Evolutionary conservation across 805 yeast genomes (phyloP).

Genomic region (Diddensiella caesifluorescens): DNA sequence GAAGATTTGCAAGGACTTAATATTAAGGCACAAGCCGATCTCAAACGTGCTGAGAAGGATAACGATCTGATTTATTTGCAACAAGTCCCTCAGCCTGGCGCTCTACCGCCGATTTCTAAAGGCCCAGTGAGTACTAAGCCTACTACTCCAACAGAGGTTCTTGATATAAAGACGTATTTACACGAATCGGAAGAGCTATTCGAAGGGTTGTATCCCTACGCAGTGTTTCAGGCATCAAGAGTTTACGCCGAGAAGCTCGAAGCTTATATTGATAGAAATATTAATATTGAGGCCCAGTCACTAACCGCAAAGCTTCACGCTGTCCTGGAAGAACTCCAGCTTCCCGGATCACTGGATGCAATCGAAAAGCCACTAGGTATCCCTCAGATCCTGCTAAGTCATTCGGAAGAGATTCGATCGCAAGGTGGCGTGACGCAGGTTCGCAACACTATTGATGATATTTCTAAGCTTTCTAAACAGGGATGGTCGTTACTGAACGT

Average conservation of each 20-base stretch:
- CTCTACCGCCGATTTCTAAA: constrained; percentile 36
- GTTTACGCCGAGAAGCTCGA: constrained; percentile 65
- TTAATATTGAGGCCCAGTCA: constrained; percentile 32
- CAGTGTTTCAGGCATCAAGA: constrained; percentile 58
- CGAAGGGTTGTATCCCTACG: constrained; percentile 58
- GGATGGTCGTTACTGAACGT: constrained; percentile 41
- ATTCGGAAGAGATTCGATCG: constrained; percentile 48
- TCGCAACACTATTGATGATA: constrained; percentile 40
- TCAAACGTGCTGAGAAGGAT: constrained; percentile 62
- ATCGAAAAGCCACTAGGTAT: constrained; percentile 49
- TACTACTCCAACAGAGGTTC: constrained; percentile 35
- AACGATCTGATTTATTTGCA: constrained; percentile 76
- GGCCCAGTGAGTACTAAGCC: constrained; percentile 56
- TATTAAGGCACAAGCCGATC: constrained; percentile 39
- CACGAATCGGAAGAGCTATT: constrained; percentile 39
- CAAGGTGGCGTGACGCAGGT: constrained; percentile 49
- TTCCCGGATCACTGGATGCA: constrained; percentile 61
- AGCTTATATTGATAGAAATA: constrained; percentile 42
- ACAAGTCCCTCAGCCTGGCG: constrained; percentile 46
- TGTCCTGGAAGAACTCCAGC: constrained; percentile 40
- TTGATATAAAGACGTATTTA: constrained; percentile 29
- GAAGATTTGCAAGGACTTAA: constrained; percentile 51
- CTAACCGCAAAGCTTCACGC: constrained; percentile 23
- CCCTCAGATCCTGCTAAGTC: constrained; percentile 53
- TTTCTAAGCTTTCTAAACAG: constrained; percentile 40